phyloP scores from a whole-genome alignment of 495 filamentous ascomycete species.

The Talaromyces thailandensis region DNA sequence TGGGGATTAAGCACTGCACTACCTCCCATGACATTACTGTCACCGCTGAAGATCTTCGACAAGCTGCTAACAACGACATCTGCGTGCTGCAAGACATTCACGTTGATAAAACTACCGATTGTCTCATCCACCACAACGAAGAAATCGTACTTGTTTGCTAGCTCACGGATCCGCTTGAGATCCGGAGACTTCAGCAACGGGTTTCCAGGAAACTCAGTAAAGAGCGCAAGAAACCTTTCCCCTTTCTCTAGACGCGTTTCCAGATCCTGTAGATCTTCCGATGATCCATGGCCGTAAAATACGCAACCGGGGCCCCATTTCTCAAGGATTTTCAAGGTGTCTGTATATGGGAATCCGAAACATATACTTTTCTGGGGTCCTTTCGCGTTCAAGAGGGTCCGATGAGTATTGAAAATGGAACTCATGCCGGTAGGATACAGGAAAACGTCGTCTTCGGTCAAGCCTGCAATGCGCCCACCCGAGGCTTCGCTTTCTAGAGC shows the following conservation, averaged over 20 bases:
- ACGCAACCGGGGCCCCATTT: conserved; percentile 89
- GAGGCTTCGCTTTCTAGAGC: conserved; percentile 41
- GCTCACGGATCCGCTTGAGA: conserved; percentile 62
- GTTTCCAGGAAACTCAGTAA: conserved; percentile 93
- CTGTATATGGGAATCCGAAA: conserved; percentile 81
- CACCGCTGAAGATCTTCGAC: conserved; percentile 94
- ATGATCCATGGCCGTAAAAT: conserved; percentile 82
- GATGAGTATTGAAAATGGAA: conserved; percentile 84
- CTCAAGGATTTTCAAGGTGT: conserved; percentile 88
- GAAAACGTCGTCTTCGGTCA: conserved; percentile 83
- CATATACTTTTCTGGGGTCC: conserved; percentile 26
- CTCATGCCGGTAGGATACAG: conserved; percentile 89
- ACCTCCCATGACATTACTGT: conserved; percentile 97
- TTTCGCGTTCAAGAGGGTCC: conserved; percentile 52
- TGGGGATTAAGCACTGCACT: conserved; percentile 80
- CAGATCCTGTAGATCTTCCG: conserved; percentile 78
- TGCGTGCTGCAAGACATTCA: conserved; percentile 80
- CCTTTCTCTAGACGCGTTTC: conserved; percentile 62
- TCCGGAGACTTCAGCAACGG: conserved; percentile 81
- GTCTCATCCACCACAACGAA: conserved; percentile 92
- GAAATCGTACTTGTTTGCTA: conserved; percentile 83
- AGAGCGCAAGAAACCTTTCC: conserved; percentile 74
- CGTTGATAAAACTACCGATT: conserved; percentile 90
- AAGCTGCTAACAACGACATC: conserved; percentile 90
- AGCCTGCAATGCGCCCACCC: conserved; percentile 50